These are phyloP conservation scores for Candida nonsorbophila DNA, from an alignment of 805 yeast species.

Conservation along the genomic window DNA sequence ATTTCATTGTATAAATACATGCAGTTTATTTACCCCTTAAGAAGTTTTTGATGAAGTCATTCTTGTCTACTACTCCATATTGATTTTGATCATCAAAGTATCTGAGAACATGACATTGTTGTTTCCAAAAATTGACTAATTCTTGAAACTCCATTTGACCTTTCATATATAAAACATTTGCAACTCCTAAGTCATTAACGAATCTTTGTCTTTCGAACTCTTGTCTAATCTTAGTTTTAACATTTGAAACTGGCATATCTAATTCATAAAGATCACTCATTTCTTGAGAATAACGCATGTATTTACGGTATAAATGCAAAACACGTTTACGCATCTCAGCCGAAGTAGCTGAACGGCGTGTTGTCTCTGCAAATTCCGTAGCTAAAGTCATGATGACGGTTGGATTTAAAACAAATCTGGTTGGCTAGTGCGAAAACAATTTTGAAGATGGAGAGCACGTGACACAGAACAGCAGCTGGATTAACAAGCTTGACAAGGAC, in stretches of 20 bases:
- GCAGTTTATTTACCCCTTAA: conserved; percentile 51
- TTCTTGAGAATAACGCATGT: conserved; percentile 55
- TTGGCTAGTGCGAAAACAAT: too few relatives aligned
- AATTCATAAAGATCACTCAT: conserved; percentile 62
- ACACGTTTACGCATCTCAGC: conserved; percentile 61
- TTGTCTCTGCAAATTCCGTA: conserved; percentile 80
- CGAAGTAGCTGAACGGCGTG: conserved; percentile 57
- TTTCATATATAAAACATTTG: conserved; percentile 68
- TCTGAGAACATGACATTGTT: conserved; percentile 76
- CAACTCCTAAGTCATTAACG: conserved; percentile 59
- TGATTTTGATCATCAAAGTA: conserved; percentile 67
- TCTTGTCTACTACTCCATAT: conserved; percentile 50
- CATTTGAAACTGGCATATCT: conserved; percentile 72
- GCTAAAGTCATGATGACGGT: conserved; percentile 56
- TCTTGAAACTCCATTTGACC: conserved; percentile 92
- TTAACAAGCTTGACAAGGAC: too few relatives aligned
- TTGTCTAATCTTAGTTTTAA: conserved; percentile 81
- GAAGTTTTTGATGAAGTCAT: conserved; percentile 68
- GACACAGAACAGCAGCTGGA: too few relatives aligned
- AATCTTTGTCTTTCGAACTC: conserved; percentile 84
- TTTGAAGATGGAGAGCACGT: too few relatives aligned
- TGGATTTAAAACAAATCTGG: too few relatives aligned
- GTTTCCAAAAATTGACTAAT: conserved; percentile 85
- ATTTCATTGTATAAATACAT: conserved; percentile 2
- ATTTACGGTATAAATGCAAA: conserved; percentile 67